A percentile compares a stretch with the other conserved stretches of the same genome.
Conservation (phyloP, 169 alveolate genomes). For the Perkinsus olseni region DNA sequence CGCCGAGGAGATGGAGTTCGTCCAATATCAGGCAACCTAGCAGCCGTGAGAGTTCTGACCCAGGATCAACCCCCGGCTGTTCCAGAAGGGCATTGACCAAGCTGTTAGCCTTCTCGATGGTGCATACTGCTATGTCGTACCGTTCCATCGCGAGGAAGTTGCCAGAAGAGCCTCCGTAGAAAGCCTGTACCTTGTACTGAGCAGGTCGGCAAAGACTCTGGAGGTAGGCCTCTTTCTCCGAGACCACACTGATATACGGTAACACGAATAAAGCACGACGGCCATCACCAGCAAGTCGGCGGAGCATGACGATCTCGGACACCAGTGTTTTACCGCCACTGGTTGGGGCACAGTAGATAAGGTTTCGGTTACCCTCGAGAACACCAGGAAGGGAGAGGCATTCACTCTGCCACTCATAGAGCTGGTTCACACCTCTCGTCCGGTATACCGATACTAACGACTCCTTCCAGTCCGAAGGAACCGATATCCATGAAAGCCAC, state of each 20-base stretch:
- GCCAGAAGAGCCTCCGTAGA: constrained; percentile 15
- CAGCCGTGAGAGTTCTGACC: neutral
- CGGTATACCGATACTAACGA: neutral
- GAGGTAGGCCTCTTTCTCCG: constrained; percentile 48
- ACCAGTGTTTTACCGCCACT: constrained; percentile 72
- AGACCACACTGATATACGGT: constrained; percentile 59
- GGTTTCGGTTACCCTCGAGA: constrained; percentile 27
- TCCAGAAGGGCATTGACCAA: constrained; percentile 33
- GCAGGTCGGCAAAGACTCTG: constrained; percentile 11
- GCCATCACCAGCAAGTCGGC: constrained; percentile 29
- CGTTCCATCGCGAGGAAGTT: constrained; percentile 30
- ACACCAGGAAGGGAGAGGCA: constrained; percentile 39
- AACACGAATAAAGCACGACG: constrained; percentile 49
- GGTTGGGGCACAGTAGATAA: constrained; percentile 72
- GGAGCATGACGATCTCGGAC: constrained; percentile 52
- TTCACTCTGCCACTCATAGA: constrained; percentile 42
- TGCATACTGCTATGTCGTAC: constrained; percentile 55
- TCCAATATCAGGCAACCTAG: constrained; percentile 49
- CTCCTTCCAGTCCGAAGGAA: too few species aligned
- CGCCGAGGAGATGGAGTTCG: constrained; percentile 61
- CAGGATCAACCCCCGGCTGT: neutral
- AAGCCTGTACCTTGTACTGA: neutral
- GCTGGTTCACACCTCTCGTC: neutral
- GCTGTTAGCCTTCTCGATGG: constrained; percentile 65
- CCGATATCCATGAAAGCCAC: too few species aligned